A percentile compares a stretch with the other conserved stretches of the same genome.
Conservation (phyloP, 2,329 filamentous ascomycete species). For the Sclerotinia minor region DNA sequence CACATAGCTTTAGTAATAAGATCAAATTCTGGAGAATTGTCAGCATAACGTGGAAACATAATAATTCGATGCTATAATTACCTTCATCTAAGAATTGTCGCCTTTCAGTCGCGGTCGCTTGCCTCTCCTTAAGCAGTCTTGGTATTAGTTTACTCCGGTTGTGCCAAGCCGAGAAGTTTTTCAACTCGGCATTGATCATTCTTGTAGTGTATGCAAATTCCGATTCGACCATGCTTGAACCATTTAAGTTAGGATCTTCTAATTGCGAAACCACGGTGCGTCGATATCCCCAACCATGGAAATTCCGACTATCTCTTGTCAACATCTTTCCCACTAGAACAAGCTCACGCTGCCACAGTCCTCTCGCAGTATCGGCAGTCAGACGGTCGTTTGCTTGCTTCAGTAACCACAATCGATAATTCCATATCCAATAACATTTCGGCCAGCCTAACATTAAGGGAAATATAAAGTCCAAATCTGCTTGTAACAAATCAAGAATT, state of each 20-base stretch:
- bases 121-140: slow-evolving; percentile 68
- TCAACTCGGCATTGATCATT: slow-evolving; percentile 82
- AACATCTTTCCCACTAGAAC: slow-evolving; percentile 86
- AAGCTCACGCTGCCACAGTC: slow-evolving; percentile 83
- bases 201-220: slow-evolving; percentile 90
- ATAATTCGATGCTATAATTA: slow-evolving; percentile 39
- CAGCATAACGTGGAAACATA: slow-evolving; percentile 24
- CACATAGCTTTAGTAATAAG: slow-evolving; percentile 71
- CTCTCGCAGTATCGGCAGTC: slow-evolving; percentile 54
- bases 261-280: slow-evolving; percentile 75
- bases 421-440: slow-evolving; percentile 99
- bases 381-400: slow-evolving; percentile 68
- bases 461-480: slow-evolving; percentile 79
- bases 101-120: slow-evolving; percentile 62
- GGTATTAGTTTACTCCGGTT: slow-evolving; percentile 82
- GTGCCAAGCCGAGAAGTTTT: slow-evolving; percentile 98
- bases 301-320: slow-evolving; percentile 81
- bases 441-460: slow-evolving; percentile 82
- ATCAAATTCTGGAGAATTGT: slow-evolving; percentile 61
- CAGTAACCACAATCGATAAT: slow-evolving; percentile 85
- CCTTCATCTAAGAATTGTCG: slow-evolving; percentile 70
- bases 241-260: slow-evolving; percentile 57
- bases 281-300: slow-evolving; percentile 94
- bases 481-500: slow-evolving; percentile 59
- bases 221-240: slow-evolving; percentile 66